Base-by-base conservation (phyloP, 495 filamentous ascomycete species). In the Pyronema domesticum region DNA sequence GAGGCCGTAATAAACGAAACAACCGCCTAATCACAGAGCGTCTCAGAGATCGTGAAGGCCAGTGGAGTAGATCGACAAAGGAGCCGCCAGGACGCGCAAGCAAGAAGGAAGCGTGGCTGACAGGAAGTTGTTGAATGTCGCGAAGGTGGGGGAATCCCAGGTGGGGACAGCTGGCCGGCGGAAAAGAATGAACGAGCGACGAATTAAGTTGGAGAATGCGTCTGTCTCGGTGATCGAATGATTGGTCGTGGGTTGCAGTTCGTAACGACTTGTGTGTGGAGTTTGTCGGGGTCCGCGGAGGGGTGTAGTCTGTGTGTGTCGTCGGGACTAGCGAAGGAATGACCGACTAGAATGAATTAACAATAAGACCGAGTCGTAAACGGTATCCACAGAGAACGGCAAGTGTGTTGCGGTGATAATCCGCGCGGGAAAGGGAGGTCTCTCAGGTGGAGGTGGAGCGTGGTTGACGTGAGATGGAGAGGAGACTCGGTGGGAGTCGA, bases 111-210 rank as follows among this genome's bases (percentile, higher is more conserved):
- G 39, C 39, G 39, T 42, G 39, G 39, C 15, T 6, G 39, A 42
- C 39, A 17, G 39, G 15, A 17, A 17, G 15, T 42, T 42, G 39
- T 42, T 30, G 39, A 42, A 42, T 13, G 39, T 17, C 11, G 39
- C 39, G 39, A 42, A 3, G 39, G 39, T 42, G 1, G 39, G 1
- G 39, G 39, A 17, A 30, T 30, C 23, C 2, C 3, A 42, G 39
- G 39, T 42, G 39, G 39, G 39, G 39, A 17, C 11, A 42, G 15
- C 3, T 17, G 11, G 7, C 23, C 47, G 47, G 47, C 30, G 11
- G 47, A 50, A 36, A 17, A 14, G 47, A 50, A 36, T 36, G 11
- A 50, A 50, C 11, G 47, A 50, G 47, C 47, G 47, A 50, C 47
- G 36, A 50, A 17, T 47, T n/a, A 15, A 36, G 45, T 23, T n/a